Percentiles rank a stretch among this genome's conserved stretches.
These are phyloP conservation scores for Colletotrichum australisinense DNA, from an alignment of 2,329 filamentous ascomycete species.

Conservation along the genomic window DNA sequence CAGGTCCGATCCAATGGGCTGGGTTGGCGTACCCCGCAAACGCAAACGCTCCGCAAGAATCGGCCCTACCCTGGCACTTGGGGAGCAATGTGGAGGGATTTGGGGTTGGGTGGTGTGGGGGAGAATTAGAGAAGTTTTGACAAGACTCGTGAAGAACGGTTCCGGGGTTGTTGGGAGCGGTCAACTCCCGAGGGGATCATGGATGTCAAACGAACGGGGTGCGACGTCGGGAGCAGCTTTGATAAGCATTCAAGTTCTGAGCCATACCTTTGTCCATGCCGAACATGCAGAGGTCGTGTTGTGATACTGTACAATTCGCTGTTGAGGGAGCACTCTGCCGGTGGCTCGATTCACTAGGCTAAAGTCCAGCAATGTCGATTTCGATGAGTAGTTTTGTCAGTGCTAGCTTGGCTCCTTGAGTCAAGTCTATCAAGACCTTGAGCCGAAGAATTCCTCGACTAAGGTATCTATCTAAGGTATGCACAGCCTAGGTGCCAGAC, in stretches of 20 bases:
- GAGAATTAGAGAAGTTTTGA: not conserved
- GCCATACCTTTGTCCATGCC: not conserved
- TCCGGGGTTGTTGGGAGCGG: conserved; percentile 3
- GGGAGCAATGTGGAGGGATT: conserved; percentile 22
- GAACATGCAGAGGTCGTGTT: not conserved
- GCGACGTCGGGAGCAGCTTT: not conserved
- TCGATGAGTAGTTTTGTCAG: not conserved
- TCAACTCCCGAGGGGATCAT: conserved; percentile 22
- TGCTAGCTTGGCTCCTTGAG: not conserved
- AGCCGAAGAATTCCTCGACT: not conserved
- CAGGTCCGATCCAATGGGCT: conserved; percentile 20
- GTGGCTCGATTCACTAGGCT: not conserved
- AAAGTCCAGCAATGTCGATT: not conserved
- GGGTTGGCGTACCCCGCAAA: conserved; percentile 25
- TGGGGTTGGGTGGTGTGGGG: conserved; percentile 30
- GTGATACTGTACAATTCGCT: too few species aligned
- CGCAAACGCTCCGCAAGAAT: conserved; percentile 23
- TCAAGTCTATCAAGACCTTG: not conserved
- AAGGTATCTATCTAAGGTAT: not conserved
- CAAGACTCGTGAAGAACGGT: not conserved
- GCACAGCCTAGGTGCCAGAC: not conserved
- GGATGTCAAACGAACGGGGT: not conserved
- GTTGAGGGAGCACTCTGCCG: not conserved
- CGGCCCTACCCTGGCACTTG: conserved; percentile 22
- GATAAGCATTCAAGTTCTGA: not conserved